phyloP scores from a whole-genome alignment of 192 early-diverging fungal species.

The Gaertneriomyces semiglobifer region DNA sequence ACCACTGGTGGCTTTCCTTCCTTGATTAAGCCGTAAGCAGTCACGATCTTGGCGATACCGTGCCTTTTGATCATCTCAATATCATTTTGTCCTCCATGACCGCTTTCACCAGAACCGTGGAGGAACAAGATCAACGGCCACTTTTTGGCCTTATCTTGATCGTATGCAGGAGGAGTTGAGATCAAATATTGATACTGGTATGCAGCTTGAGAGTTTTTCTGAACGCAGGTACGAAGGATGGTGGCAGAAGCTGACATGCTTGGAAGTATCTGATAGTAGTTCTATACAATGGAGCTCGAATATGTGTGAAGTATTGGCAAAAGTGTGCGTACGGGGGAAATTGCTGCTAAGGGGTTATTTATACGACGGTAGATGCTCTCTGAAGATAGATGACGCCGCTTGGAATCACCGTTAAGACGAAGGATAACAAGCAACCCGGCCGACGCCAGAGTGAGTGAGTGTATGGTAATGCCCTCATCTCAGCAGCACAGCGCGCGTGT shows the following conservation, averaged over 20 bases:
- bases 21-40: background rate
- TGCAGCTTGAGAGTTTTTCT: constrained; percentile 4
- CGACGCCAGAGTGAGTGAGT: too few relatives aligned
- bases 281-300: too few relatives aligned
- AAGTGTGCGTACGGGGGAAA: too few relatives aligned
- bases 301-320: too few relatives aligned
- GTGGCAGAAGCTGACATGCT: background rate
- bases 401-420: too few relatives aligned
- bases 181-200: constrained; percentile 5
- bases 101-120: constrained; percentile 12
- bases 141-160: background rate
- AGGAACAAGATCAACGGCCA: constrained; percentile 17
- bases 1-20: constrained; percentile 5
- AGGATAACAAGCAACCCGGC: too few relatives aligned
- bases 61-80: constrained; percentile 9
- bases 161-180: constrained; percentile 12
- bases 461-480: too few relatives aligned
- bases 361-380: too few relatives aligned
- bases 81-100: constrained; percentile 1
- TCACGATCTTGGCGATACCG: constrained; percentile 9
- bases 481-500: too few relatives aligned
- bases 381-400: too few relatives aligned
- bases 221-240: constrained; percentile 4
- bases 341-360: too few relatives aligned
- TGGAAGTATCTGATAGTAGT: too few relatives aligned